Conservation (phyloP, 2,329 filamentous ascomycete species). For the Cladosporium sp. region DNA sequence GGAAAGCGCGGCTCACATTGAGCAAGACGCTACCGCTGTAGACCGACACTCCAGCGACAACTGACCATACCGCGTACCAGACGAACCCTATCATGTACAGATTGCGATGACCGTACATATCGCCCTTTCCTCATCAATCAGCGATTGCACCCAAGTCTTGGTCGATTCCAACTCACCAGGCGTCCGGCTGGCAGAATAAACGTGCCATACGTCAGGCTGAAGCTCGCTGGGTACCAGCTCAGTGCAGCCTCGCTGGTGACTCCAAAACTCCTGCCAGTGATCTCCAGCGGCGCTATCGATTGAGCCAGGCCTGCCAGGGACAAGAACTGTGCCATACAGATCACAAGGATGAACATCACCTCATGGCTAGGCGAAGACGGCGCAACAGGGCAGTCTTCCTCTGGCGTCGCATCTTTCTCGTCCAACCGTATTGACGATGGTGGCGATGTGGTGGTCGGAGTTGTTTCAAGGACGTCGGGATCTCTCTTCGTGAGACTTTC, state of each 20-base stretch:
- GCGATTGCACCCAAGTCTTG: neutral
- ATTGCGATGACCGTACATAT: constrained; percentile 46
- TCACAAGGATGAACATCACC: constrained; percentile 26
- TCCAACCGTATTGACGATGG: too few relatives aligned
- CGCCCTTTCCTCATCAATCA: constrained; percentile 35
- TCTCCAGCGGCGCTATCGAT: constrained; percentile 42
- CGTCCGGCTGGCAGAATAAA: constrained; percentile 48
- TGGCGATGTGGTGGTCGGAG: too few relatives aligned
- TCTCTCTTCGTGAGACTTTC: too few relatives aligned
- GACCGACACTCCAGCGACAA: constrained; percentile 38
- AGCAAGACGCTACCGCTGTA: constrained; percentile 42
- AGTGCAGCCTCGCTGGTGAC: constrained; percentile 43
- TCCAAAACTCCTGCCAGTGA: constrained; percentile 48
- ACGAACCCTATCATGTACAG: constrained; percentile 43
- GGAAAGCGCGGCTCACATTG: constrained; percentile 41
- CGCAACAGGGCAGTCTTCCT: too few relatives aligned
- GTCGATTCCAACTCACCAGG: constrained; percentile 21
- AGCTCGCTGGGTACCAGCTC: constrained; percentile 47
- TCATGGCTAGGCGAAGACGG: constrained; percentile 21
- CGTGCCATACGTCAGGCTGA: constrained; percentile 45
- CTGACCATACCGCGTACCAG: constrained; percentile 41
- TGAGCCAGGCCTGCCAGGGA: constrained; percentile 31
- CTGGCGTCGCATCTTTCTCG: too few relatives aligned
- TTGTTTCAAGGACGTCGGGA: too few relatives aligned
- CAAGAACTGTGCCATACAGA: constrained; percentile 33